Conservation (phyloP, 2,329 filamentous ascomycete species). For the Fusarium hainanense region DNA sequence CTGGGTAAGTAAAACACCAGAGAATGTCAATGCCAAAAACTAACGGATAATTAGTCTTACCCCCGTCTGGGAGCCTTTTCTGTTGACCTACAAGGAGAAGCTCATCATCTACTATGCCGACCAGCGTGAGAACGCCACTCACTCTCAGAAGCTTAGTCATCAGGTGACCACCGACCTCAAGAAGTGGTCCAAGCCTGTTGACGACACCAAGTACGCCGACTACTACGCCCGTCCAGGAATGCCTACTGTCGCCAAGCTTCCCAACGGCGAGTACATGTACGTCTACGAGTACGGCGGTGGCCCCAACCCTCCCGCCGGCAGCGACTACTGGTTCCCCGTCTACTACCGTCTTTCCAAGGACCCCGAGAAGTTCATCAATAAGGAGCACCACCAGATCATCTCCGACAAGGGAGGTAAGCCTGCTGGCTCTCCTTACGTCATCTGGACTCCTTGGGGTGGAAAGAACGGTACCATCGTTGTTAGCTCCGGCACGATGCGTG, state of each 20-base stretch:
- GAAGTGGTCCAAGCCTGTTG: conserved; percentile 67
- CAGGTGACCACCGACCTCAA: conserved; percentile 69
- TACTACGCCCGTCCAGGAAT: conserved; percentile 76
- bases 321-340: conserved; percentile 55
- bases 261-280: conserved; percentile 65
- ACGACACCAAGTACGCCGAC: conserved; percentile 69
- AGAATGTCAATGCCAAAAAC: too few relatives aligned
- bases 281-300: conserved; percentile 70
- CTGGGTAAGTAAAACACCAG: conserved; percentile 52
- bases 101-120: conserved; percentile 78
- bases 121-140: conserved; percentile 67
- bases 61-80: conserved; percentile 64
- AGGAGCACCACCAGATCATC: conserved; percentile 48
- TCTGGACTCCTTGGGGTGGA: conserved; percentile 58
- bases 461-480: conserved; percentile 59
- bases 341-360: conserved; percentile 57
- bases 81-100: conserved; percentile 67
- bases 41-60: conserved; percentile 56
- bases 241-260: conserved; percentile 70
- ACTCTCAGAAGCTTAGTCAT: conserved; percentile 77
- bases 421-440: conserved; percentile 56
- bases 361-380: conserved; percentile 53
- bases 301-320: conserved; percentile 45
- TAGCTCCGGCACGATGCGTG: conserved; percentile 51
- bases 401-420: conserved; percentile 50